Conservation (phyloP, 1,139 yeast genomes). For the Protomyces lactucae-debilis region DNA sequence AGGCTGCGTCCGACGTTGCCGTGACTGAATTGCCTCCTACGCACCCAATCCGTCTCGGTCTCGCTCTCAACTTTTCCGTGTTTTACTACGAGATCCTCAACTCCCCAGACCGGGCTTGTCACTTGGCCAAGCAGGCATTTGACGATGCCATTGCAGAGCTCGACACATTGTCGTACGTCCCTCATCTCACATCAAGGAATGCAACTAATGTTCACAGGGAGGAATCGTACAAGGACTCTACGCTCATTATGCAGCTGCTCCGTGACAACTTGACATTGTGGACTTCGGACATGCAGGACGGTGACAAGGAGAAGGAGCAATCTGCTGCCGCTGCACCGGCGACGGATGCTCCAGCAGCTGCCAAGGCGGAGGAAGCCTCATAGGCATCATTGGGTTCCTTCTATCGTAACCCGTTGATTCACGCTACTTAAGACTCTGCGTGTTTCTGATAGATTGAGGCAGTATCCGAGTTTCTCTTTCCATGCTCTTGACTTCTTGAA, state of each 20-base stretch:
- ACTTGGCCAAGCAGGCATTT: conserved; percentile 96
- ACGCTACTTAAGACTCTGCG: too few relatives aligned
- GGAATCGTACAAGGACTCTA: conserved; percentile 97
- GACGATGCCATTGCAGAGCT: conserved; percentile 99
- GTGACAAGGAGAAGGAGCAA: conserved; percentile 48
- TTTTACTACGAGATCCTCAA: conserved; percentile 97
- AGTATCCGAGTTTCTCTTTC: not conserved
- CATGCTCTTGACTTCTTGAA: not conserved
- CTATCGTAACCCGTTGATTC: not conserved
- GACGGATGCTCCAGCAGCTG: conserved; percentile 36
- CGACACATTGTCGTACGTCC: conserved; percentile 66
- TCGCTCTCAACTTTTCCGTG: conserved; percentile 95
- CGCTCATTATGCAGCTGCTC: conserved; percentile 96
- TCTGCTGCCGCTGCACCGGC: conserved; percentile 45
- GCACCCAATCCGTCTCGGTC: conserved; percentile 96
- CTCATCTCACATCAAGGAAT: not conserved
- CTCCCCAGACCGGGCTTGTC: conserved; percentile 98
- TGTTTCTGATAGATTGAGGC: too few relatives aligned
- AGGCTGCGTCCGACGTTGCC: conserved; percentile 93
- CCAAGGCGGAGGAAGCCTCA: conserved; percentile 14
- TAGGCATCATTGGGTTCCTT: not conserved
- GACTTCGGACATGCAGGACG: conserved; percentile 60
- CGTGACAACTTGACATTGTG: conserved; percentile 97
- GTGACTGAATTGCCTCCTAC: conserved; percentile 96
- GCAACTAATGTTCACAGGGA: conserved; percentile 42